phyloP scores from a whole-genome alignment of 306 rosid genomes.

The Quillaja saponaria region DNA sequence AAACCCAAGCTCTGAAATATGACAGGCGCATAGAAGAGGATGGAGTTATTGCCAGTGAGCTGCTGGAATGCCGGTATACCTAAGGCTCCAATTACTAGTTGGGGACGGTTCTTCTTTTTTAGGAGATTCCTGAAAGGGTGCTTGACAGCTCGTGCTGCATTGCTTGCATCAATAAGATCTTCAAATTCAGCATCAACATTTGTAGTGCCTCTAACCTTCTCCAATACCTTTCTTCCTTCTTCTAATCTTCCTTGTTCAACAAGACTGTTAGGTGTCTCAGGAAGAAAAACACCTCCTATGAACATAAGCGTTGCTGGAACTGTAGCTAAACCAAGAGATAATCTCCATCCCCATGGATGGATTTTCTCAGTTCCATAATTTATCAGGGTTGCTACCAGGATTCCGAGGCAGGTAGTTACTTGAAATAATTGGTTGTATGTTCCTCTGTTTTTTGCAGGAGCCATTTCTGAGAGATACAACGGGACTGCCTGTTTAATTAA shows the following conservation, averaged over 20 bases:
- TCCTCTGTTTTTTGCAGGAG: slow-evolving; percentile 83
- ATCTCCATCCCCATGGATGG: slow-evolving; percentile 90
- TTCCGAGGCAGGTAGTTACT: slow-evolving; percentile 74
- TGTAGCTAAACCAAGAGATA: slow-evolving; percentile 82
- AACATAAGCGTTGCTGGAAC: slow-evolving; percentile 81
- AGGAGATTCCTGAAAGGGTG: slow-evolving; percentile 74
- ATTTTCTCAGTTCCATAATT: slow-evolving; percentile 62
- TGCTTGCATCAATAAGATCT: slow-evolving; percentile 88
- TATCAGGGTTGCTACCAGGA: slow-evolving; percentile 60
- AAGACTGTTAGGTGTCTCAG: slow-evolving; percentile 90
- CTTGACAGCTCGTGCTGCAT: slow-evolving; percentile 55
- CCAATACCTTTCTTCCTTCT: slow-evolving; percentile 70
- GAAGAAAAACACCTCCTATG: slow-evolving; percentile 75
- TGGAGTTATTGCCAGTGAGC: slow-evolving; percentile 93
- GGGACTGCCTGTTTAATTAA: slow-evolving; percentile 70
- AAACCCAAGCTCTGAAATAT: slow-evolving; percentile 93
- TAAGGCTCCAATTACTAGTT: slow-evolving; percentile 85
- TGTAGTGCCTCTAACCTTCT: slow-evolving; percentile 78
- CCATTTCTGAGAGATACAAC: slow-evolving; percentile 85
- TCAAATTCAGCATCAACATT: slow-evolving; percentile 84
- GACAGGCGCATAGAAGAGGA: slow-evolving; percentile 97
- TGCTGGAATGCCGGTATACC: slow-evolving; percentile 97
- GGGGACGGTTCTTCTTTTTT: slow-evolving; percentile 74
- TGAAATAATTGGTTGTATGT: slow-evolving; percentile 94
- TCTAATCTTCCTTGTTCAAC: slow-evolving; percentile 75